These are phyloP conservation scores for Skeletonema menzelii DNA, from an alignment of 108 stramenopile genomes.

Conservation along the genomic window DNA sequence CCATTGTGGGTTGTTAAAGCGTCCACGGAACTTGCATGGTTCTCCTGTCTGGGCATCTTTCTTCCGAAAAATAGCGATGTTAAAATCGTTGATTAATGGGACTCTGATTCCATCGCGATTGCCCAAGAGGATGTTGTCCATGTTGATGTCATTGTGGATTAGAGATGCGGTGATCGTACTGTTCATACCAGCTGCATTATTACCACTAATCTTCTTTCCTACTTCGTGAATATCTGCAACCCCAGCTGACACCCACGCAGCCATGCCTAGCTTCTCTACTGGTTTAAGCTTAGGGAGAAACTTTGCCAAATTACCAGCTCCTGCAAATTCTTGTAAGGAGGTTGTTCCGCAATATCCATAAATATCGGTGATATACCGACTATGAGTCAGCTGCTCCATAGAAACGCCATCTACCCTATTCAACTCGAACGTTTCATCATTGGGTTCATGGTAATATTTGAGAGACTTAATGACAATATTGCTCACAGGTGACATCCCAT, in stretches of 20 bases:
- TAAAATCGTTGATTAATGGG: constrained; percentile 83
- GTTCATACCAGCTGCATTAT: background rate
- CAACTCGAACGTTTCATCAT: constrained; percentile 74
- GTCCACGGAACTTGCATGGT: constrained; percentile 74
- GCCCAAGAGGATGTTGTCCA: constrained; percentile 66
- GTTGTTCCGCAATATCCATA: constrained; percentile 74
- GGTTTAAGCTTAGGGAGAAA: constrained; percentile 28
- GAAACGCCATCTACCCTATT: constrained; percentile 85
- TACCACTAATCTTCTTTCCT: constrained; percentile 15
- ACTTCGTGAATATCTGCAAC: constrained; percentile 75
- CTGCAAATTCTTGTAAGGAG: constrained; percentile 52
- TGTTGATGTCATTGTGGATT: constrained; percentile 85
- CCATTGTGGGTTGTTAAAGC: constrained; percentile 79
- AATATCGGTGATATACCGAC: constrained; percentile 72
- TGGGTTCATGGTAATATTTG: constrained; percentile 45
- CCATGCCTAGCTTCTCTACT: constrained; percentile 64
- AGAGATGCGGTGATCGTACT: constrained; percentile 32
- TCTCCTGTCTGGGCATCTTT: constrained; percentile 54
- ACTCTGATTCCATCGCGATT: constrained; percentile 52
- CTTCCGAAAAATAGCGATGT: constrained; percentile 81
- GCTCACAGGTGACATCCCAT: background rate
- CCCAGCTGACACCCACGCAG: constrained; percentile 63
- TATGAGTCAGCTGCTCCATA: constrained; percentile 71
- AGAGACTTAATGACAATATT: constrained; percentile 43
- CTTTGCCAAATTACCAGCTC: constrained; percentile 37